Percentiles rank a stretch among this genome's conserved stretches.
Conservation (phyloP, 1,139 yeast species). For the Debaryomycetaceae sp. region DNA sequence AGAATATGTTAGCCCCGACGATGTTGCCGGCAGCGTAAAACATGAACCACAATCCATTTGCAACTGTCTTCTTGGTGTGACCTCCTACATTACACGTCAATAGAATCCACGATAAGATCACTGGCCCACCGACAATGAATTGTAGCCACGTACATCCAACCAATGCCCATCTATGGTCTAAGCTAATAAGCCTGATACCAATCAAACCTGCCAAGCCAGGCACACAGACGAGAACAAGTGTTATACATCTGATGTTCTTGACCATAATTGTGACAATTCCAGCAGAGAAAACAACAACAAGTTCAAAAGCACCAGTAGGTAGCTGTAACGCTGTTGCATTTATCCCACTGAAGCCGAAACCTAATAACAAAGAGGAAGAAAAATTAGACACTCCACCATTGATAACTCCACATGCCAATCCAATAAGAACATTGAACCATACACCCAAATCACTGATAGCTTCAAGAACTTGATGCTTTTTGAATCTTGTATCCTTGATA, state of each 20-base stretch:
- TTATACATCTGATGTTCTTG: slow-evolving; percentile 15
- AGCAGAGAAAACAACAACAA: slow-evolving; percentile 25
- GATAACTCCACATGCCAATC: slow-evolving; percentile 22
- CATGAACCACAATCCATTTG: slow-evolving; percentile 24
- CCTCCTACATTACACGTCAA: slow-evolving; percentile 25
- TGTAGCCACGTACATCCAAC: slow-evolving; percentile 36
- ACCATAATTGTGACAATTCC: slow-evolving; percentile 19
- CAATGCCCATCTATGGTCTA: slow-evolving; percentile 19
- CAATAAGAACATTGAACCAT: slow-evolving; percentile 24
- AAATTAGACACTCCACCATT: slow-evolving; percentile 30
- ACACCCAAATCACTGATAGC: slow-evolving; percentile 23
- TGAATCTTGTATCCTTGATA: slow-evolving; percentile 18
- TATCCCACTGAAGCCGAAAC: slow-evolving; percentile 24
- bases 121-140: slow-evolving; percentile 30
- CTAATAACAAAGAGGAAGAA: slow-evolving; percentile 21
- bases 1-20: slow-evolving; percentile 27
- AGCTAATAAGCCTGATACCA: slow-evolving; percentile 19
- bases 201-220: slow-evolving; percentile 23
- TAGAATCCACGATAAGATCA: slow-evolving; percentile 28
- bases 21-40: slow-evolving; percentile 29
- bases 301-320: slow-evolving; percentile 31
- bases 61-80: slow-evolving; percentile 21
- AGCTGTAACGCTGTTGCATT: slow-evolving; percentile 24
- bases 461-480: slow-evolving; percentile 19
- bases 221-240: slow-evolving; percentile 16